Conservation (phyloP, 2,329 filamentous ascomycete species). For the Colletotrichum tabaci region DNA sequence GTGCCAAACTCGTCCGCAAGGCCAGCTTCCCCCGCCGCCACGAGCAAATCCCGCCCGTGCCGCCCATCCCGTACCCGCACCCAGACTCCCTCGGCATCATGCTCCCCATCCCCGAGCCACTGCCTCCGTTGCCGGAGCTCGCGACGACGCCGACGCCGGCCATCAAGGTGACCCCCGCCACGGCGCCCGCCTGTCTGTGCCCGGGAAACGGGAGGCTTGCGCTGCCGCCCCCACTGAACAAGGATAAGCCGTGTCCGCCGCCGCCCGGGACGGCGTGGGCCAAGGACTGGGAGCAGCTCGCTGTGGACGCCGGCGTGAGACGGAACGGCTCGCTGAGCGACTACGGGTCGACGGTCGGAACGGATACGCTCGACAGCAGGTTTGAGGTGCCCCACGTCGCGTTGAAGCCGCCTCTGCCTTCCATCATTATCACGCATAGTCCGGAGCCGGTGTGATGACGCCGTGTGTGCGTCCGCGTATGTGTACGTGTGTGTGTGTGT, state of each 20-base stretch:
- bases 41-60: constrained; percentile 20
- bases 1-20: constrained; percentile 34
- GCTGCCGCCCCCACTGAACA: constrained; percentile 6
- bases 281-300: constrained; percentile 42
- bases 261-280: constrained; percentile 43
- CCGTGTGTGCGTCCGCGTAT: not conserved
- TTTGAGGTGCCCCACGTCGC: not conserved
- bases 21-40: constrained; percentile 27
- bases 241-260: constrained; percentile 35
- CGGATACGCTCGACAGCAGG: constrained; percentile 19
- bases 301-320: constrained; percentile 38
- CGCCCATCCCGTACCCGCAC: constrained; percentile 31
- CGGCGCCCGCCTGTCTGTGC: constrained; percentile 34
- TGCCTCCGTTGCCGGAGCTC: constrained; percentile 35
- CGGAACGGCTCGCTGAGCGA: constrained; percentile 40
- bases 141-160: constrained; percentile 10
- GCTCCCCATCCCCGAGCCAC: constrained; percentile 35
- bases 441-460: constrained; percentile 20
- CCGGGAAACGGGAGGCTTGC: constrained; percentile 35
- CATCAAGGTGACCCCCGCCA: constrained; percentile 31
- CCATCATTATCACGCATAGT: constrained; percentile 40
- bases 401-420: constrained; percentile 36
- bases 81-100: constrained; percentile 40
- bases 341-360: constrained; percentile 28
- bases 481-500: not conserved